Evolutionary conservation across 805 yeast genomes (phyloP).

Genomic region (Metschnikowia borealis): DNA sequence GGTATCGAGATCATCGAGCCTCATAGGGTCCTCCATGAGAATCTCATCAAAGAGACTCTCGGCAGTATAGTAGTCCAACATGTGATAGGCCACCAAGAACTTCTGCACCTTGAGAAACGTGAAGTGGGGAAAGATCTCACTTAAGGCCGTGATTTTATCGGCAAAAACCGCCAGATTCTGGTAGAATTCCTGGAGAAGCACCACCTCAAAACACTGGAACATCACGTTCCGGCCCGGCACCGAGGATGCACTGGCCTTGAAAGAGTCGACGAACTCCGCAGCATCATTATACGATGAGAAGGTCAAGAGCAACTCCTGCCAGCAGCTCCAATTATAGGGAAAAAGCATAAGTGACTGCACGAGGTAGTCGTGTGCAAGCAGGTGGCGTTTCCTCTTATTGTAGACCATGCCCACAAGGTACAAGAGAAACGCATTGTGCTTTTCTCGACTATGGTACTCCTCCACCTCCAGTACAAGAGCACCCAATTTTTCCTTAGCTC

Average conservation of each 20-base stretch:
- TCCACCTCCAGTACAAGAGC: constrained; percentile 39
- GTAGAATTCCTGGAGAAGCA: constrained; percentile 72
- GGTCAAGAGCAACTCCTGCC: constrained; percentile 74
- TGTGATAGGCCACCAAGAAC: constrained; percentile 77
- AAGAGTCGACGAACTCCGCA: constrained; percentile 31
- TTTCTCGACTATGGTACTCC: constrained; percentile 19
- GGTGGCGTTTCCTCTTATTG: constrained; percentile 56
- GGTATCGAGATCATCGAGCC: constrained; percentile 87
- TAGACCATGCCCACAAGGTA: constrained; percentile 71
- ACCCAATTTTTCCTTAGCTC: not conserved
- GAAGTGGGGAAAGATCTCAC: constrained; percentile 64
- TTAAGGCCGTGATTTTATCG: constrained; percentile 46
- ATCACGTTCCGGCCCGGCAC: constrained; percentile 27
- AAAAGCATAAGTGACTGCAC: constrained; percentile 58
- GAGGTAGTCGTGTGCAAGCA: constrained; percentile 57
- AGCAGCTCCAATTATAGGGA: constrained; percentile 92
- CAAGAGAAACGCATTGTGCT: constrained; percentile 53
- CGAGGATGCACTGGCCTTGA: constrained; percentile 33
- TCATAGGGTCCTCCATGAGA: constrained; percentile 68
- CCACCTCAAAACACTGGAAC: constrained; percentile 58
- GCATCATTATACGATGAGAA: constrained; percentile 63
- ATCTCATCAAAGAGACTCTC: constrained; percentile 76
- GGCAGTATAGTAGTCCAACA: constrained; percentile 79
- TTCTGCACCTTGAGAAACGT: constrained; percentile 73
- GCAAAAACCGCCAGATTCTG: constrained; percentile 56